Base-by-base conservation (phyloP, 305 asterid species). In the Fraxinus angustifolia region DNA sequence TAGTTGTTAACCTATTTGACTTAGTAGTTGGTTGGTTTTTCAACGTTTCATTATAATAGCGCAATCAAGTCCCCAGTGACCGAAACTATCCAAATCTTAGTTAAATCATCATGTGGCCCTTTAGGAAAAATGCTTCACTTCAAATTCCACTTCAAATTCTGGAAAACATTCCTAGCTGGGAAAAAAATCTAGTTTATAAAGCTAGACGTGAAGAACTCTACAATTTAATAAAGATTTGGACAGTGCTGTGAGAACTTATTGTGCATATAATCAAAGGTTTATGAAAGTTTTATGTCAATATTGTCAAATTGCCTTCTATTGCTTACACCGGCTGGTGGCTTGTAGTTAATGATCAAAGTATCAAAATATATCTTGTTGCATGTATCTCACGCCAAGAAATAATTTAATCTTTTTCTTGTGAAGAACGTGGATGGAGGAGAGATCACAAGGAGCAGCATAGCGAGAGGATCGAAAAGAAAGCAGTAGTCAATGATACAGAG, bases 371-470 rank as follows among this genome's bases (percentile, higher is more conserved):
- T 10, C 60, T 45, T 2, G 3, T 73, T n/a, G 30, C 48, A 71
- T 78, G 34, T 65, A 11, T 79, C 26, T 82, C 73, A 65, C 16
- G 8, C 58, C 26, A 67, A 35, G 48, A 79, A 72, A 79, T 84
- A 40, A 82, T 62, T 45, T 28, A 2, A 38, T n/a, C 11, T 3
- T 86, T 62, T 82, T 87, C 75, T 31, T 83, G 72, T 82, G 81
- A 88, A 93, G 97, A 89, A 80, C 94, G 87, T 79, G 98, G 94
- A 83, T 89, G 91, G 90, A 86, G 93, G 94, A 88, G 90, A 80
- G 93, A 93, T 83, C 70, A 86, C 11, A 89, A 78, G 86, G 93
- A 91, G 85, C 89, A 81, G 75, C 87, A 76, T 79, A 88, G 67
- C 21, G 88, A 83, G 68, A 67, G 84, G 67, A 58, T 80, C 31